phyloP scores from a whole-genome alignment of 306 rosid species.

The Senna siamea region DNA sequence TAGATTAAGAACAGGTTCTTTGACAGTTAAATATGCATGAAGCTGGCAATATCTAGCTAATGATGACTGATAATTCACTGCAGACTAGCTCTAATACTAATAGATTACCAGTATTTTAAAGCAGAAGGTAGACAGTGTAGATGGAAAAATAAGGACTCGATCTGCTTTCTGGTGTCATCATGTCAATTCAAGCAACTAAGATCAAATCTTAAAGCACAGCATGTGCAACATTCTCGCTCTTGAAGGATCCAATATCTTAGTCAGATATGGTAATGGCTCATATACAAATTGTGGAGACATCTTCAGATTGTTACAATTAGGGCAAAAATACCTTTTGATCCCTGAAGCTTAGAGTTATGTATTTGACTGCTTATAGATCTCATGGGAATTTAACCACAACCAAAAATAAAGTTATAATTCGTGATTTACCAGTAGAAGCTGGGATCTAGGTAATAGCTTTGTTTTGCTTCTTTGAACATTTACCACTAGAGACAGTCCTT shows the following conservation, averaged over 20 bases:
- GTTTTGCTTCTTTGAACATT: too few relatives aligned
- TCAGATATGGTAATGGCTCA: neutral
- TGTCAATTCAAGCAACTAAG: too few relatives aligned
- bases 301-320: conserved; percentile 1
- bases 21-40: neutral
- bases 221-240: neutral
- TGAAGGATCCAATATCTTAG: neutral
- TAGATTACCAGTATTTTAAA: conserved; percentile 25
- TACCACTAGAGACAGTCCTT: neutral
- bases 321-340: neutral
- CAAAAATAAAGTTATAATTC: too few relatives aligned
- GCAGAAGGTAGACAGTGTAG: conserved; percentile 11
- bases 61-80: neutral
- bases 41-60: neutral
- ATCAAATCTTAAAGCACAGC: too few relatives aligned
- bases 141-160: neutral
- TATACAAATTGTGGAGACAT: too few relatives aligned
- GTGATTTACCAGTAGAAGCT: too few relatives aligned
- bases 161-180: neutral
- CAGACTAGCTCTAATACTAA: conserved; percentile 18
- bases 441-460: too few relatives aligned
- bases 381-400: too few relatives aligned
- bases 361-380: too few relatives aligned
- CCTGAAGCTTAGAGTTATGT: too few relatives aligned
- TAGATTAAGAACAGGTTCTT: conserved; percentile 12